Percentiles rank a stretch among this genome's conserved stretches.
Conservation (phyloP, 1,284 basidiomycete genomes). For the Papiliotrema terrestris region DNA sequence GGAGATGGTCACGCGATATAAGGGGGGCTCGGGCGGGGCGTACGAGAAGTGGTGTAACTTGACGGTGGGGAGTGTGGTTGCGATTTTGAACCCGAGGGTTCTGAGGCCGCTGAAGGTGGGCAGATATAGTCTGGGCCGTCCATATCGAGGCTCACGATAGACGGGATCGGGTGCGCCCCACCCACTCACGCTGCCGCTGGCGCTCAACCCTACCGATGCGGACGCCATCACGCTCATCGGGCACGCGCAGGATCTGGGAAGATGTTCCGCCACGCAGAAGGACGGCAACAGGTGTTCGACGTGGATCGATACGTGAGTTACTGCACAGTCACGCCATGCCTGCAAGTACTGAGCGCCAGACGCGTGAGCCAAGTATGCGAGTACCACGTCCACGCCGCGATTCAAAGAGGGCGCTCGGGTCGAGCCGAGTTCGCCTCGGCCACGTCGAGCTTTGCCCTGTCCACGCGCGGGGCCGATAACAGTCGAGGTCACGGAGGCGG, state of each 20-base stretch:
- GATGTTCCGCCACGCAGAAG: slow-evolving; percentile 69
- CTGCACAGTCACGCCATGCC: not conserved
- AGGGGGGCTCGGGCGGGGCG: slow-evolving; percentile 85
- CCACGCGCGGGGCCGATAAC: slow-evolving; percentile 4
- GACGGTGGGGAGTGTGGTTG: slow-evolving; percentile 81
- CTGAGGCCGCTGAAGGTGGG: slow-evolving; percentile 76
- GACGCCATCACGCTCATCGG: slow-evolving; percentile 81
- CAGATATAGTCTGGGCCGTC: not conserved
- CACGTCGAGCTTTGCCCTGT: slow-evolving; percentile 24
- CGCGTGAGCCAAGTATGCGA: slow-evolving; percentile 68
- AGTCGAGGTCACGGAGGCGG: not conserved
- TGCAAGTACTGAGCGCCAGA: slow-evolving; percentile 44
- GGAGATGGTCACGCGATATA: slow-evolving; percentile 52
- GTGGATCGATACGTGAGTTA: slow-evolving; percentile 79
- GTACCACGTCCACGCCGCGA: slow-evolving; percentile 76
- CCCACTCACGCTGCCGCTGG: slow-evolving; percentile 74
- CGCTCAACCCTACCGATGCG: slow-evolving; percentile 77
- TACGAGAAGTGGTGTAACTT: slow-evolving; percentile 79
- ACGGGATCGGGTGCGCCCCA: slow-evolving; percentile 55
- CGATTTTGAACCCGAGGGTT: slow-evolving; percentile 82
- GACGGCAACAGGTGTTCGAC: slow-evolving; percentile 76
- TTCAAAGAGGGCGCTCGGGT: slow-evolving; percentile 66
- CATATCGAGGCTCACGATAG: slow-evolving; percentile 7
- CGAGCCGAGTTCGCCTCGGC: slow-evolving; percentile 79
- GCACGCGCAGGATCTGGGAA: slow-evolving; percentile 75